Conservation (phyloP, 2,329 filamentous ascomycete genomes). For the Chaetomium strumarium region DNA sequence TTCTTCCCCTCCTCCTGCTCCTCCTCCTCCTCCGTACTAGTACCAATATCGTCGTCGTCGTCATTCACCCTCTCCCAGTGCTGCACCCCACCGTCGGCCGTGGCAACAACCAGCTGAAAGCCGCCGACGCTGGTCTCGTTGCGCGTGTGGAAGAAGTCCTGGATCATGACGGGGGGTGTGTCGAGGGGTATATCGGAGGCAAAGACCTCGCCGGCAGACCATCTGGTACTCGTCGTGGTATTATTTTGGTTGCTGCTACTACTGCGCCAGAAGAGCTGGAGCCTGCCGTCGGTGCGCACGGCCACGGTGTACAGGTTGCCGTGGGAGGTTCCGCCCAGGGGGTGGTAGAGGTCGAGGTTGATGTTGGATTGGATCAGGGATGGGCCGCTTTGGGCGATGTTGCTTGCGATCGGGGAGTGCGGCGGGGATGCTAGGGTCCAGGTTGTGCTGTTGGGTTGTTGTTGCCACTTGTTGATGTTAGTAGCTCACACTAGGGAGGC, state of each 20-base stretch:
- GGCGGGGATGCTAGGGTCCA: constrained; percentile 12
- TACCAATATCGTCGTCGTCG: constrained; percentile 1
- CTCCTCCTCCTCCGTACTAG: background rate
- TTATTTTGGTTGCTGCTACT: background rate
- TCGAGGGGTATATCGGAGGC: constrained; percentile 7
- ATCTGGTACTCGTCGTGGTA: background rate
- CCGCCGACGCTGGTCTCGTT: constrained; percentile 16
- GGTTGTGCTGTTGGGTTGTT: constrained; percentile 9
- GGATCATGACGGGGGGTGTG: constrained; percentile 20
- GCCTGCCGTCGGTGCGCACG: constrained; percentile 11
- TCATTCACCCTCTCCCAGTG: constrained; percentile 17
- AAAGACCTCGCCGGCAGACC: constrained; percentile 17
- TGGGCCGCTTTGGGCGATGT: constrained; percentile 19
- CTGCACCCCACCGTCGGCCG: constrained; percentile 17
- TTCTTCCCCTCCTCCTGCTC: constrained; percentile 2
- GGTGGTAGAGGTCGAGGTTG: constrained; percentile 13
- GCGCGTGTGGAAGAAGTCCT: constrained; percentile 16
- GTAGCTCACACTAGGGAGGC: background rate
- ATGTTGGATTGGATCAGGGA: constrained; percentile 21
- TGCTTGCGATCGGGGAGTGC: constrained; percentile 7
- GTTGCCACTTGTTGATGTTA: constrained; percentile 9
- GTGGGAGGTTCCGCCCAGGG: background rate
- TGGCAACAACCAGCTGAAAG: constrained; percentile 18
- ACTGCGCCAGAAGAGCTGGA: constrained; percentile 23
- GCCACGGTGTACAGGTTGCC: constrained; percentile 20